Percentiles rank a stretch among this genome's conserved stretches.
Conservation (phyloP, 345 rosid genomes). For the Excoecaria agallocha region DNA sequence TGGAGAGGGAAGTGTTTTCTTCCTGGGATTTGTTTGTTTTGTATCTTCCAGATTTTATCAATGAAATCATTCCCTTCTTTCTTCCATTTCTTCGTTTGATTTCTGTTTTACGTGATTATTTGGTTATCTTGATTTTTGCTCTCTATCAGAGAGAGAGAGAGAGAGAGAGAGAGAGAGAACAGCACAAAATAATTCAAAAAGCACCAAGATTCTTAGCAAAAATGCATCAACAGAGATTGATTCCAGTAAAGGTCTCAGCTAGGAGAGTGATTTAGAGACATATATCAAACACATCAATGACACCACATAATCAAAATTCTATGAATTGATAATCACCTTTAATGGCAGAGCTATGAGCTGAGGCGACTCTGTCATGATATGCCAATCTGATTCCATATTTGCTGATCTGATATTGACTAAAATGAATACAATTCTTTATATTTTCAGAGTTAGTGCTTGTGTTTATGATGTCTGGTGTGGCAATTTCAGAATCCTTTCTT, state of each 20-base stretch:
- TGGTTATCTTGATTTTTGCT: too few relatives aligned
- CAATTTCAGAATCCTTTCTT: slow-evolving; percentile 20
- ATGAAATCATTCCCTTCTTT: too few relatives aligned
- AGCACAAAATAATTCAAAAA: too few relatives aligned
- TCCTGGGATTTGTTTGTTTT: too few relatives aligned
- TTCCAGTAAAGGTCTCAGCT: neutral
- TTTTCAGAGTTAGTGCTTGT: slow-evolving; percentile 24
- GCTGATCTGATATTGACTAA: slow-evolving; percentile 31
- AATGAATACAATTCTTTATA: slow-evolving; percentile 9
- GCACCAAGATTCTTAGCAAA: neutral
- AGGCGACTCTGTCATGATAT: slow-evolving; percentile 42
- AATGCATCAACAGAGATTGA: neutral
- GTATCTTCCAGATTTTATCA: too few relatives aligned
- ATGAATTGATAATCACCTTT: slow-evolving; percentile 51
- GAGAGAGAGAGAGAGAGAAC: too few relatives aligned
- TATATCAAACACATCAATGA: neutral
- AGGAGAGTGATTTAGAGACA: neutral
- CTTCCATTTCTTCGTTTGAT: too few relatives aligned
- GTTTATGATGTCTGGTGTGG: slow-evolving; percentile 15
- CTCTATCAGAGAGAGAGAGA: too few relatives aligned
- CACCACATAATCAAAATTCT: neutral
- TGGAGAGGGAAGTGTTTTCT: too few relatives aligned
- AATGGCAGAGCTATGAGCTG: slow-evolving; percentile 84
- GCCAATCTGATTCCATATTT: slow-evolving; percentile 42
- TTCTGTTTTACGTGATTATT: too few relatives aligned